phyloP scores from a whole-genome alignment of 495 filamentous ascomycete genomes.

The Trichoderma asperelloides region DNA sequence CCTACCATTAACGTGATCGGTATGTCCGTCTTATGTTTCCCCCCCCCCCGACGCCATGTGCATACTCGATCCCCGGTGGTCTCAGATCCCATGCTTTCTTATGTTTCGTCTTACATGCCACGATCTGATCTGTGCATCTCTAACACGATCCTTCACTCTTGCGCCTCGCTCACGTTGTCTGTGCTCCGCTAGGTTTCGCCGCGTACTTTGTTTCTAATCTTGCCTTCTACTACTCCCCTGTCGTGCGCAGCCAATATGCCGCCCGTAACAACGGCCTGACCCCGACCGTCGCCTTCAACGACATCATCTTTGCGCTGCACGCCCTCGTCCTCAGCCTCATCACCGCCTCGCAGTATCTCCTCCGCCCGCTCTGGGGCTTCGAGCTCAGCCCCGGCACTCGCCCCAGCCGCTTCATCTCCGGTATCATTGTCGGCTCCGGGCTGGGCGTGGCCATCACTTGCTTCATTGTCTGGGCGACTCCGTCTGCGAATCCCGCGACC shows the following conservation, averaged over 20 bases:
- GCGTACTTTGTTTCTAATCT: conserved; percentile 67
- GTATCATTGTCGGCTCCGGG: conserved; percentile 57
- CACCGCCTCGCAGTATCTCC: conserved; percentile 64
- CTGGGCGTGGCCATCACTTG: conserved; percentile 46
- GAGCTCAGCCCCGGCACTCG: conserved; percentile 40
- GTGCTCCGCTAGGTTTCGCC: conserved; percentile 49
- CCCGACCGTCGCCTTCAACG: conserved; percentile 82
- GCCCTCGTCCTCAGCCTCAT: conserved; percentile 60
- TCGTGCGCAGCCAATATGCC: conserved; percentile 76
- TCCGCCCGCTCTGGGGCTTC: conserved; percentile 66
- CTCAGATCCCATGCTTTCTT: background rate
- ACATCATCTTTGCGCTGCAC: conserved; percentile 76
- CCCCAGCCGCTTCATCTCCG: conserved; percentile 56
- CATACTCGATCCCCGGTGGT: conserved; percentile 35
- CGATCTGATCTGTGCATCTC: conserved; percentile 8
- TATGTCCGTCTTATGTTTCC: conserved; percentile 29
- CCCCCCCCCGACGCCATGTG: no score
- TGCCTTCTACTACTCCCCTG: conserved; percentile 66
- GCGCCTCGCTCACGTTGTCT: background rate
- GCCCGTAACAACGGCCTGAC: conserved; percentile 61
- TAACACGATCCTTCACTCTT: background rate
- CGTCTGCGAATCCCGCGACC: conserved; percentile 27
- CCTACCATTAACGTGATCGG: conserved; percentile 71
- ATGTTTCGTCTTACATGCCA: background rate
- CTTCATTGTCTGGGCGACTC: conserved; percentile 45